These are phyloP conservation scores for Phytophthora parvispora DNA, from an alignment of 352 stramenopile species.

Conservation along the genomic window DNA sequence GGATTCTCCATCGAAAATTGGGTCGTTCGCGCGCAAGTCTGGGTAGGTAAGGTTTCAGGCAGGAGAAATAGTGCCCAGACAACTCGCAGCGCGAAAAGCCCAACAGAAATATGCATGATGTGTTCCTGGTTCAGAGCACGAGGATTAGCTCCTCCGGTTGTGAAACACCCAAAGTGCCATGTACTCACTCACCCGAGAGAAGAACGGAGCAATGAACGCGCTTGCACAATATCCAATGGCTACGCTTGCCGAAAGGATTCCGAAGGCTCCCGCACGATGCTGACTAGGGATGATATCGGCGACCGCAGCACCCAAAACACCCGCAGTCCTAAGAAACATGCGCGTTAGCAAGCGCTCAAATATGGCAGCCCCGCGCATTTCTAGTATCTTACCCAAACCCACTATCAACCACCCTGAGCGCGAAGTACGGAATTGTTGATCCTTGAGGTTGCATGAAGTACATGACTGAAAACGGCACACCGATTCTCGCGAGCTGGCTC, in stretches of 20 bases:
- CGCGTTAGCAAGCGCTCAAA: too few relatives aligned
- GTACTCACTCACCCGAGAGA: conserved; percentile 69
- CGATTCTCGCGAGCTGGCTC: conserved; percentile 67
- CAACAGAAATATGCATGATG: conserved; percentile 54
- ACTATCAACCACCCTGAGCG: conserved; percentile 69
- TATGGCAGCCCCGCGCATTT: too few relatives aligned
- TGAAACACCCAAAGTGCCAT: neutral
- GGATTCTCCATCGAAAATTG: conserved; percentile 59
- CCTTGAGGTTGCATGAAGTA: conserved; percentile 69
- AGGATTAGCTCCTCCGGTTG: too few relatives aligned
- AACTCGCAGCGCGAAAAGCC: conserved; percentile 59
- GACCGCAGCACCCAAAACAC: conserved; percentile 69
- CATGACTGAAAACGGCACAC: conserved; percentile 77
- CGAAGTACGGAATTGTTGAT: conserved; percentile 73
- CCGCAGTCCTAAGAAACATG: conserved; percentile 53
- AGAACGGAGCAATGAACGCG: conserved; percentile 66
- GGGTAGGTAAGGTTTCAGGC: conserved; percentile 60
- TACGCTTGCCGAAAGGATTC: conserved; percentile 64
- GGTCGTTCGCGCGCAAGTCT: conserved; percentile 32
- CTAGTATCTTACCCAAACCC: conserved; percentile 76
- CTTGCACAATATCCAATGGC: conserved; percentile 70
- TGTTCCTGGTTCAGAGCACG: conserved; percentile 43
- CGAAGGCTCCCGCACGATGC: conserved; percentile 70
- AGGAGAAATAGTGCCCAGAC: conserved; percentile 66
- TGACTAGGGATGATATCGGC: conserved; percentile 66